phyloP scores from a whole-genome alignment of 73 alveolate species.

The Symbiodinium natans region DNA sequence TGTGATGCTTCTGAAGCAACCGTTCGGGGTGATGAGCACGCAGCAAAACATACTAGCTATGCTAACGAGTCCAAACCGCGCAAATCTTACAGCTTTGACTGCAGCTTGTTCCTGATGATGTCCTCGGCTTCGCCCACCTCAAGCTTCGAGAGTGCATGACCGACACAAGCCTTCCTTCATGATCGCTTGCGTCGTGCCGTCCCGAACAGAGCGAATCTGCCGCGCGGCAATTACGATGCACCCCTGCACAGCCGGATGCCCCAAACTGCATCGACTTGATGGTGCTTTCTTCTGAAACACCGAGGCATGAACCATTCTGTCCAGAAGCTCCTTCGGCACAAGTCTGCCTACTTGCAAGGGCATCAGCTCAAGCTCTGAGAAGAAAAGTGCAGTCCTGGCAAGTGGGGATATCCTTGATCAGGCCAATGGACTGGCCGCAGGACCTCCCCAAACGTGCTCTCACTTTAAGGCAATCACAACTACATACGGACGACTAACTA shows the following conservation, averaged over 20 bases:
- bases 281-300: no score
- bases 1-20: no score
- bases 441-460: slow-evolving; percentile 19
- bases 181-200: no score
- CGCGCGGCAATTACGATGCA: not conserved
- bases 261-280: not conserved
- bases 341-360: not conserved
- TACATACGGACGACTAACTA: no score
- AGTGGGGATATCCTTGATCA: slow-evolving; percentile 71
- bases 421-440: slow-evolving; percentile 92
- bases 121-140: slow-evolving; percentile 90
- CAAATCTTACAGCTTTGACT: slow-evolving; percentile 41
- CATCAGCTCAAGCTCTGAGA: not conserved
- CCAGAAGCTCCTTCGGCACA: slow-evolving; percentile 37
- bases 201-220: not conserved
- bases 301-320: slow-evolving; percentile 22
- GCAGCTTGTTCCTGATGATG: slow-evolving; percentile 66
- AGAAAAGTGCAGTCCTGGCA: slow-evolving; percentile 35
- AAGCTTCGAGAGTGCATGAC: not conserved
- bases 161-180: not conserved
- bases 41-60: no score
- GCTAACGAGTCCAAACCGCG: no score
- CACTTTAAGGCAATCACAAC: not conserved
- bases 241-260: not conserved
- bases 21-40: no score